Conservation (phyloP, 169 alveolate species). For the Cryptosporidium sp. region DNA sequence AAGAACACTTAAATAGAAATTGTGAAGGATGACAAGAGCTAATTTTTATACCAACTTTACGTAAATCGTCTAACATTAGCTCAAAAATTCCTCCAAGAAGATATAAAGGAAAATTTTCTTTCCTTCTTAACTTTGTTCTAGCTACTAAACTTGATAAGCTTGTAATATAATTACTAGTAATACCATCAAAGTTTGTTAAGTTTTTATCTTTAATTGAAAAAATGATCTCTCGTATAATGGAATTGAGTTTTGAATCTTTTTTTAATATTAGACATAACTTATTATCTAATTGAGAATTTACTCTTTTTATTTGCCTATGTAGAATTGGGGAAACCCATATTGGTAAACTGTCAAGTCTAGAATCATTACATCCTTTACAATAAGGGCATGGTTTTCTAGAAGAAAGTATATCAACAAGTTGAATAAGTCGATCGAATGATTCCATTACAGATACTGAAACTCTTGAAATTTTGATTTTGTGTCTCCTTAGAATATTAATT, state of each 20-base stretch:
- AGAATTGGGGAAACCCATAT: slow-evolving; percentile 69
- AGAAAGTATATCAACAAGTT: slow-evolving; percentile 49
- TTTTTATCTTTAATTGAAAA: background rate
- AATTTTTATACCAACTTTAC: background rate
- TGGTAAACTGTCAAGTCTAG: slow-evolving; percentile 40
- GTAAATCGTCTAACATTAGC: slow-evolving; percentile 26
- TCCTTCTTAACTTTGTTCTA: slow-evolving; percentile 2
- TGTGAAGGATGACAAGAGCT: slow-evolving; percentile 41
- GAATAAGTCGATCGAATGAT: slow-evolving; percentile 38
- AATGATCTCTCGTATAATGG: background rate
- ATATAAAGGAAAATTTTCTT: slow-evolving; percentile 3
- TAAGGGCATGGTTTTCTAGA: slow-evolving; percentile 62
- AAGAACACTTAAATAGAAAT: slow-evolving; percentile 54
- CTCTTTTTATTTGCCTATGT: slow-evolving; percentile 28
- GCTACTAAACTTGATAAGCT: background rate
- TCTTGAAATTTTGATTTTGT: slow-evolving; percentile 29
- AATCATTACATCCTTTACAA: slow-evolving; percentile 53
- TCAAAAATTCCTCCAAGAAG: slow-evolving; percentile 29
- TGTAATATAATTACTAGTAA: background rate
- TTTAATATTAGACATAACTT: slow-evolving; percentile 47
- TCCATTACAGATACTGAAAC: slow-evolving; percentile 13
- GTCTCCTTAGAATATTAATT: slow-evolving; percentile 27
- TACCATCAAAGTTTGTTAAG: background rate
- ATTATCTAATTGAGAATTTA: slow-evolving; percentile 33
- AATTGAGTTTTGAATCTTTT: slow-evolving; percentile 22